Conservation (phyloP, 202 grass and related monocot species). For the Eragrostis tef region DNA sequence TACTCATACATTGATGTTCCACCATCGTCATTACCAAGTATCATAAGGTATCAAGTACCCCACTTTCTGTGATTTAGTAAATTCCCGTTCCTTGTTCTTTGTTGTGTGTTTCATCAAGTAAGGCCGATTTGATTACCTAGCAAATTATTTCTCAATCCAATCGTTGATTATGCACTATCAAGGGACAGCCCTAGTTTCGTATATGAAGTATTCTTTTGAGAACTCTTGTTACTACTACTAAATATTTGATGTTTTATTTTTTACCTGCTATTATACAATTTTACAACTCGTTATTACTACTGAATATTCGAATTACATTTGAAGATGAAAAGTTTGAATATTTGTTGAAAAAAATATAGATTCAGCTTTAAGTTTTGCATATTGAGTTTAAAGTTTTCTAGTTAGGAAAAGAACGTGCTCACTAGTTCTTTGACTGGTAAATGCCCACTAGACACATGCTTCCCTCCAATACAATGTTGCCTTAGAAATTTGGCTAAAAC, state of each 20-base stretch:
- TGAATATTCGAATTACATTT: background rate
- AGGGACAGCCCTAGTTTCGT: background rate
- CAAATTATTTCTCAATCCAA: background rate
- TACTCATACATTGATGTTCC: conserved; percentile 83
- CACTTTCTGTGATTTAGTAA: conserved; percentile 25
- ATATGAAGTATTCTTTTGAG: background rate
- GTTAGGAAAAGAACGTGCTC: background rate
- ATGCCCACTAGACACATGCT: background rate
- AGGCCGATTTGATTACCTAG: background rate
- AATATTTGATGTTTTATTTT: background rate
- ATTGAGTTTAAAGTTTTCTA: background rate
- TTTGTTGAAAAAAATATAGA: background rate
- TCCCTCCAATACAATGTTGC: background rate
- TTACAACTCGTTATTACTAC: background rate
- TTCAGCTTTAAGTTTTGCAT: background rate
- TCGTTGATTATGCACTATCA: background rate
- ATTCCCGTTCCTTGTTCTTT: conserved; percentile 7
- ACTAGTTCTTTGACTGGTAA: background rate
- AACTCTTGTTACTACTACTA: background rate
- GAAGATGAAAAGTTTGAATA: background rate
- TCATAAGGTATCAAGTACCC: conserved; percentile 64
- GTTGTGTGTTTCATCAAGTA: background rate
- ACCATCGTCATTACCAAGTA: conserved; percentile 72
- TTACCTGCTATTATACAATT: background rate
- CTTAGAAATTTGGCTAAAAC: conserved; percentile 9